Evolutionary conservation across 2,329 filamentous ascomycete genomes (phyloP).

Genomic region (Byssothecium circinans): DNA sequence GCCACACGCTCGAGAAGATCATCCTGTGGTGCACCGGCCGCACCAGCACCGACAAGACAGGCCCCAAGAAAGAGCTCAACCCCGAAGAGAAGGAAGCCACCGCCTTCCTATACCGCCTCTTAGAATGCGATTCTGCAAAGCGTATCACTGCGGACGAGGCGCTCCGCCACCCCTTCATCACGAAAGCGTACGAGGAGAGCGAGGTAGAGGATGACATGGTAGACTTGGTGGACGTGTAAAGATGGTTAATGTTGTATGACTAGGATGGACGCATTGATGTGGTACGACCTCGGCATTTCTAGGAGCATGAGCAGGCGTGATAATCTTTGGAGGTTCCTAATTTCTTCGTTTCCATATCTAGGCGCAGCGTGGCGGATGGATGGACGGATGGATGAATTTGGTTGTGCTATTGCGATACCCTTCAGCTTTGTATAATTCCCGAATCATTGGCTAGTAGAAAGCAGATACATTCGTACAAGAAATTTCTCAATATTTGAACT

Average conservation of each 20-base stretch:
- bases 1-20: conserved; percentile 89
- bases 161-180: conserved; percentile 70
- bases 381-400: conserved; percentile 16
- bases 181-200: conserved; percentile 31
- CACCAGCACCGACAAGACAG: conserved; percentile 58
- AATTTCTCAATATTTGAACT: too few species aligned
- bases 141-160: conserved; percentile 77
- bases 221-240: conserved; percentile 28
- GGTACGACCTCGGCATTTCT: conserved; percentile 7
- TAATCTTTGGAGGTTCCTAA: background rate
- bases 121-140: conserved; percentile 74
- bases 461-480: background rate
- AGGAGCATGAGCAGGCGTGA: conserved; percentile 10
- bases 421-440: conserved; percentile 16
- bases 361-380: too few species aligned
- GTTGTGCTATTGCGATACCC: conserved; percentile 20
- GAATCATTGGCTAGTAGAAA: conserved; percentile 6
- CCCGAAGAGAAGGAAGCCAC: conserved; percentile 73
- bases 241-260: conserved; percentile 7
- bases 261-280: conserved; percentile 5
- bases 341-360: background rate
- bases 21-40: conserved; percentile 92
- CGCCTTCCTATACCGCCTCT: conserved; percentile 69
- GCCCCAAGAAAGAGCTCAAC: conserved; percentile 55
- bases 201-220: conserved; percentile 40